phyloP scores from a whole-genome alignment of 345 rosid species.

The Odontarrhena argentea region DNA sequence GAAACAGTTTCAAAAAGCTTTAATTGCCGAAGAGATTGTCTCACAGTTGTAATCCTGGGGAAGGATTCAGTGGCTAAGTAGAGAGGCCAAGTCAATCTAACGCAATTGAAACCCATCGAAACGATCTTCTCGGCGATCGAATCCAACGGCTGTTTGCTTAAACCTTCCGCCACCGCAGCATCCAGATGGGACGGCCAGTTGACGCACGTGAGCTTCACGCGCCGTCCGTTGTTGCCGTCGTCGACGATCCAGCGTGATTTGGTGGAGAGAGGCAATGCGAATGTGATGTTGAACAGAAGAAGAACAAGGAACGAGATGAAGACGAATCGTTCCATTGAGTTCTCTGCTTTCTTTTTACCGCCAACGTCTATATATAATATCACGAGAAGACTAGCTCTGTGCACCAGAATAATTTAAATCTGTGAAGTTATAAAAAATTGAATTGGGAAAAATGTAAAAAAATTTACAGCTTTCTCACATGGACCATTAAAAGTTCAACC shows the following conservation, averaged over 20 bases:
- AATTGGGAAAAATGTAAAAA: too few species aligned
- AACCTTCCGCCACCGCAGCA: constrained; percentile 69
- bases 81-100: constrained; percentile 69
- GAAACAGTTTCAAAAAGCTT: constrained; percentile 62
- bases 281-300: constrained; percentile 22
- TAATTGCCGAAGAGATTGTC: constrained; percentile 59
- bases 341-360: constrained; percentile 7
- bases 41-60: constrained; percentile 52
- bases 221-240: constrained; percentile 40
- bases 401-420: too few species aligned
- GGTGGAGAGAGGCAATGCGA: constrained; percentile 56
- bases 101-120: constrained; percentile 63
- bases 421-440: too few species aligned
- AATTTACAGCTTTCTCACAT: too few species aligned
- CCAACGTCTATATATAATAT: not conserved
- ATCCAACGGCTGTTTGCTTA: constrained; percentile 63
- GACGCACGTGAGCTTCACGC: constrained; percentile 72
- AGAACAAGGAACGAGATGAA: constrained; percentile 5
- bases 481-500: too few species aligned
- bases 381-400: too few species aligned
- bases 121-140: constrained; percentile 41
- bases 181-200: constrained; percentile 77
- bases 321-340: constrained; percentile 28
- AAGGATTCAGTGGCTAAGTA: constrained; percentile 56
- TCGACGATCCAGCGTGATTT: constrained; percentile 64